Conservation (phyloP, 2,329 filamentous ascomycete genomes). For the Didymellaceae sp. region DNA sequence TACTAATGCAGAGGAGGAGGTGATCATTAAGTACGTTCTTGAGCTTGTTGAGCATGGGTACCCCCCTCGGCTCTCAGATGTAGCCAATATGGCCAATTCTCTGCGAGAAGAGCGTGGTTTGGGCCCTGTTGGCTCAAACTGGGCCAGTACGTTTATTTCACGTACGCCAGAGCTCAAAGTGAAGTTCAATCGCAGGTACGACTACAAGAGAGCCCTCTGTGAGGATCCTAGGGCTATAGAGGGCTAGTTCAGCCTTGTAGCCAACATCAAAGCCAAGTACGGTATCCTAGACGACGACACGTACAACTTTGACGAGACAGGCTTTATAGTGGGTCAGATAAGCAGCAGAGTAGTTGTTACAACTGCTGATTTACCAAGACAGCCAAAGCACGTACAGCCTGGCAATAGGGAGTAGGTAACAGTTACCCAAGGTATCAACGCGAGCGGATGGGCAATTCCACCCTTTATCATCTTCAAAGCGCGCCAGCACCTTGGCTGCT, state of each 20-base stretch:
- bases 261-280: background rate
- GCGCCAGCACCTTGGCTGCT: background rate
- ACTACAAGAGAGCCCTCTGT: background rate
- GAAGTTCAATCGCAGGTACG: background rate
- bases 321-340: conserved; percentile 16
- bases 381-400: background rate
- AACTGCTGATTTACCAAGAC: background rate
- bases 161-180: background rate
- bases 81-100: background rate
- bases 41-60: background rate
- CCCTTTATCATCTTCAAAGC: too few relatives aligned
- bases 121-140: background rate
- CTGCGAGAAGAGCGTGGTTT: background rate
- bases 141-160: background rate
- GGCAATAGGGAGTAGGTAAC: background rate
- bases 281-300: conserved; percentile 4
- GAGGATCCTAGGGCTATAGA: background rate
- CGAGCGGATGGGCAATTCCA: background rate
- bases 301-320: conserved; percentile 14
- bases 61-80: background rate
- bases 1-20: background rate
- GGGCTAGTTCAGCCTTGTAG: background rate
- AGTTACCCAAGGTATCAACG: background rate
- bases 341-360: background rate
- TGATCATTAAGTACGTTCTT: background rate